Evolutionary conservation across 192 early-diverging fungal genomes (phyloP).

Genomic region (Backusella psychrophila): DNA sequence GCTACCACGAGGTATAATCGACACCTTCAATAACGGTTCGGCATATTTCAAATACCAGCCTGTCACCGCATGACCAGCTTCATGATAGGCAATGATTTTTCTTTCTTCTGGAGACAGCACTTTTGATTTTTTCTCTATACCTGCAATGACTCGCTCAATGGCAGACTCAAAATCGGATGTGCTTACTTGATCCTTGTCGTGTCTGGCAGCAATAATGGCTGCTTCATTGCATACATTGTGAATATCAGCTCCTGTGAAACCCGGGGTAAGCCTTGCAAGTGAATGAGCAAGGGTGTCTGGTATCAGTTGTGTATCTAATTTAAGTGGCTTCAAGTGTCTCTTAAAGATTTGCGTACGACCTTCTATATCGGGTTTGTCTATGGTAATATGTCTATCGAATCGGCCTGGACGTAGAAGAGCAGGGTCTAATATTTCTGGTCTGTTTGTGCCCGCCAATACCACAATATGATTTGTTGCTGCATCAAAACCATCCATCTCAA

Average conservation of each 20-base stretch:
- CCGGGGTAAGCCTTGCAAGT: constrained; percentile 92
- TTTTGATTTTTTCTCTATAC: constrained; percentile 97
- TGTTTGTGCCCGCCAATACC: constrained; percentile 96
- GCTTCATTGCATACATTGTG: constrained; percentile 99
- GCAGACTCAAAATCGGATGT: constrained; percentile 94
- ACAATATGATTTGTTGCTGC: constrained; percentile 84
- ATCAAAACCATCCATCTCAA: constrained; percentile 53
- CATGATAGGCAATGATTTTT: constrained; percentile 93
- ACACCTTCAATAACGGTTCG: constrained; percentile 96
- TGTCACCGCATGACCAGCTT: constrained; percentile 50
- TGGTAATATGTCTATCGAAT: constrained; percentile 97
- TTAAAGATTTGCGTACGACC: constrained; percentile 93
- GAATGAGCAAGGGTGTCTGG: constrained; percentile 73
- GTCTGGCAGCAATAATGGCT: constrained; percentile 92
- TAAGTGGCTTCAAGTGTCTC: constrained; percentile 91
- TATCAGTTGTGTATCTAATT: constrained; percentile 82
- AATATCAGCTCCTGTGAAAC: constrained; percentile 97
- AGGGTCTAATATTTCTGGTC: constrained; percentile 95
- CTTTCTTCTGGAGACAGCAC: constrained; percentile 96
- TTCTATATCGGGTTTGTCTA: constrained; percentile 96
- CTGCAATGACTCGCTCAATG: constrained; percentile 97
- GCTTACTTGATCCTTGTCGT: constrained; percentile 67
- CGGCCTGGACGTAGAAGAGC: constrained; percentile 96
- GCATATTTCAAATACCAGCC: constrained; percentile 98
- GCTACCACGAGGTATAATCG: constrained; percentile 94